Evolutionary conservation across 768 basidiomycete species (phyloP).

Genomic region (Russula dissimulans): DNA sequence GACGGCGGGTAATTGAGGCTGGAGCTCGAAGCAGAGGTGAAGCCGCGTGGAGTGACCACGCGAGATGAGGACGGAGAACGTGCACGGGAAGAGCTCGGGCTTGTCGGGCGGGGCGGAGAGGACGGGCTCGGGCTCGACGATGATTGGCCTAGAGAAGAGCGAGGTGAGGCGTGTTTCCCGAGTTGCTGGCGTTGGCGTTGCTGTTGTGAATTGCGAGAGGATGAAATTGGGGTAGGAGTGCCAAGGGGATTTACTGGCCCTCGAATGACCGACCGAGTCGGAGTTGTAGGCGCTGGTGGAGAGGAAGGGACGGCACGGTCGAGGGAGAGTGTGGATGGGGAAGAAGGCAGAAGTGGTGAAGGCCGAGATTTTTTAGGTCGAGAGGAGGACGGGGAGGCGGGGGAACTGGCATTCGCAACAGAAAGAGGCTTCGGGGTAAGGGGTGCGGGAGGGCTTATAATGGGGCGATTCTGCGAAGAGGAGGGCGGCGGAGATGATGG

Average conservation of each 20-base stretch:
- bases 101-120: conserved; percentile 31
- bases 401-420: conserved; percentile 17
- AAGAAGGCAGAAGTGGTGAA: conserved; percentile 19
- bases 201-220: conserved; percentile 24
- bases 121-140: conserved; percentile 38
- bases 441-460: conserved; percentile 27
- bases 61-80: conserved; percentile 29
- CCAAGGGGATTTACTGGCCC: conserved; percentile 38
- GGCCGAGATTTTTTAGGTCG: conserved; percentile 23
- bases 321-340: conserved; percentile 15
- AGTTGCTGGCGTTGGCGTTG: conserved; percentile 20
- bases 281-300: conserved; percentile 6
- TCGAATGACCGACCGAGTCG: conserved; percentile 11
- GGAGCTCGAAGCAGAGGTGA: conserved; percentile 42
- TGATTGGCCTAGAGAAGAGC: conserved; percentile 32
- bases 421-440: conserved; percentile 23
- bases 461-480: conserved; percentile 41
- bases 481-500: conserved; percentile 38
- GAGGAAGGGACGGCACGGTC: not conserved
- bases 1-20: conserved; percentile 31
- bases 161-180: conserved; percentile 28
- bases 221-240: conserved; percentile 39
- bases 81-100: not conserved
- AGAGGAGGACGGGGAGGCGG: conserved; percentile 17
- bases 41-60: conserved; percentile 35